A percentile compares a stretch with the other conserved stretches of the same genome.
These are phyloP conservation scores for Ceratocystis diversiconidia DNA, from an alignment of 2,329 filamentous ascomycete genomes.

Conservation along the genomic window DNA sequence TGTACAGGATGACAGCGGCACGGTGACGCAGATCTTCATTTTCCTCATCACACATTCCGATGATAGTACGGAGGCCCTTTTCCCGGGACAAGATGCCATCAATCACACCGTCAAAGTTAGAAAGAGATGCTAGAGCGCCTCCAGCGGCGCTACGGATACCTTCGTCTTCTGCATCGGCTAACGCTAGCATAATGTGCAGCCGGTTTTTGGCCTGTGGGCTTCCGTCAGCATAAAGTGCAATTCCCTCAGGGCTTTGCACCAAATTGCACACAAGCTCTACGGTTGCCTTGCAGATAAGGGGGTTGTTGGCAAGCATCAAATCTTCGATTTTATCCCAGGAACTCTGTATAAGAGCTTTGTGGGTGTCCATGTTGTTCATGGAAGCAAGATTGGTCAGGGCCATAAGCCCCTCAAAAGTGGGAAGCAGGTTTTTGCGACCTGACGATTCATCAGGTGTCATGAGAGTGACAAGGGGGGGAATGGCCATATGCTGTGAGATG, in stretches of 20 bases:
- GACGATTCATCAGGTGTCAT: slow-evolving; percentile 49
- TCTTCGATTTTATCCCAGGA: slow-evolving; percentile 72
- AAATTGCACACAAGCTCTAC: slow-evolving; percentile 89
- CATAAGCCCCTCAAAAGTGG: slow-evolving; percentile 79
- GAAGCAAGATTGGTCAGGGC: slow-evolving; percentile 90
- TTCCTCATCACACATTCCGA: slow-evolving; percentile 65
- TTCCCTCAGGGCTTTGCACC: slow-evolving; percentile 52
- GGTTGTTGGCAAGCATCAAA: slow-evolving; percentile 61
- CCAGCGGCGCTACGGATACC: slow-evolving; percentile 72
- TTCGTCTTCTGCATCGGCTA: slow-evolving; percentile 72
- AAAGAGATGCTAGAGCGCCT: slow-evolving; percentile 74
- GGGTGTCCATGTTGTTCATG: slow-evolving; percentile 50
- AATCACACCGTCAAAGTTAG: slow-evolving; percentile 62
- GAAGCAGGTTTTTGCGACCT: slow-evolving; percentile 62
- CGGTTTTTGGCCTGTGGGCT: slow-evolving; percentile 55
- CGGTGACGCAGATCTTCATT: slow-evolving; percentile 54
- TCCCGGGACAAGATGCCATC: slow-evolving; percentile 55
- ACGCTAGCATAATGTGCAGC: slow-evolving; percentile 69
- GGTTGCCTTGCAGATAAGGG: slow-evolving; percentile 63
- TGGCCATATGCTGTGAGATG: slow-evolving; percentile 60
- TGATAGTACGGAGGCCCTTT: slow-evolving; percentile 59
- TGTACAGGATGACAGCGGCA: slow-evolving; percentile 61
- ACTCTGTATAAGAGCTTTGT: slow-evolving; percentile 54
- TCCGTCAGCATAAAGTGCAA: slow-evolving; percentile 54
- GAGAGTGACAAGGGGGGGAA: slow-evolving; percentile 66